Conservation (phyloP, 345 rosid species). For the Bruguiera parviflora region DNA sequence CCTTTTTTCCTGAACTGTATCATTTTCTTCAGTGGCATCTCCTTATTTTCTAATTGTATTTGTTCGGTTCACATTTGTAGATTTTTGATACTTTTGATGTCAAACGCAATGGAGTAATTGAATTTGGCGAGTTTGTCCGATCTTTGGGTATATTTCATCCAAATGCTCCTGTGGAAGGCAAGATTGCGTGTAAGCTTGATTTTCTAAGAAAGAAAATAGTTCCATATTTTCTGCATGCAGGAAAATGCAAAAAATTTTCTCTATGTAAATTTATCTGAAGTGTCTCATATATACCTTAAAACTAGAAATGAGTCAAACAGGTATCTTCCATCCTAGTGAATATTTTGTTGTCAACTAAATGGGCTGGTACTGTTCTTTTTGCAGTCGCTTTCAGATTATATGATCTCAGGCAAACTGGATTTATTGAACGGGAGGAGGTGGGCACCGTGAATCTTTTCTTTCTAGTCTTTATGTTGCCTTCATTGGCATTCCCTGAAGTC, state of each 20-base stretch:
- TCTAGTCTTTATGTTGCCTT: neutral
- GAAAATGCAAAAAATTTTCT: neutral
- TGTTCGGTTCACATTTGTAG: constrained; percentile 28
- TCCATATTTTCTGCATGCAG: neutral
- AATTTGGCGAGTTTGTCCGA: constrained; percentile 87
- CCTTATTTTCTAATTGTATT: constrained; percentile 4
- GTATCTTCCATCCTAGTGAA: neutral
- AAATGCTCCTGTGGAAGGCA: constrained; percentile 58
- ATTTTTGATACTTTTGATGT: constrained; percentile 80
- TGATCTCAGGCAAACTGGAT: constrained; percentile 83
- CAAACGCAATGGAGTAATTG: constrained; percentile 86
- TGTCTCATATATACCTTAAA: neutral
- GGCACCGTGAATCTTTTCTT: constrained; percentile 13
- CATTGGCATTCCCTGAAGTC: neutral
- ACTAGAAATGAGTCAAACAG: neutral
- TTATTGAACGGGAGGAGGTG: constrained; percentile 85
- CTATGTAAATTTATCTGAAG: no score
- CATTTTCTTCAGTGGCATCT: neutral
- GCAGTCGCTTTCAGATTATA: constrained; percentile 88
- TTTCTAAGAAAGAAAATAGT: neutral
- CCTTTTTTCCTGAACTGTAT: neutral
- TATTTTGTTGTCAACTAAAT: constrained; percentile 4
- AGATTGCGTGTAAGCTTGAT: constrained; percentile 57
- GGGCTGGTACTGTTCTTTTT: neutral
- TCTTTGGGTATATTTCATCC: constrained; percentile 86